Conservation (phyloP, 2,329 filamentous ascomycete genomes). For the Calonectria montana region DNA sequence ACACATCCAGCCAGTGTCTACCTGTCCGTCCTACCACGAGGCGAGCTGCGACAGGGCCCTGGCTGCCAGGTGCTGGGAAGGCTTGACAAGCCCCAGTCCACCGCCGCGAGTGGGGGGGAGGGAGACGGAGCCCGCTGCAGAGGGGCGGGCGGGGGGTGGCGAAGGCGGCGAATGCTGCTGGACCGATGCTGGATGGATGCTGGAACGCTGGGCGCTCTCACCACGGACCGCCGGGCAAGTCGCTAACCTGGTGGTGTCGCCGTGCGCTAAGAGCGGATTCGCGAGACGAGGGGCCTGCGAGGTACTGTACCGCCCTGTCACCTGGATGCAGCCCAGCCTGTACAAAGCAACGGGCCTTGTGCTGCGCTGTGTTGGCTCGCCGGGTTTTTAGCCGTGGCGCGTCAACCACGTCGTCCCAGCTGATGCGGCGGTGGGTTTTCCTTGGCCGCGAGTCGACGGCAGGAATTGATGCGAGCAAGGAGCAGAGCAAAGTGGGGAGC, state of each 20-base stretch:
- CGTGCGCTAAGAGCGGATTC: slow-evolving; percentile 24
- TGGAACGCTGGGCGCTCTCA: not conserved
- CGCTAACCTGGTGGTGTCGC: slow-evolving; percentile 24
- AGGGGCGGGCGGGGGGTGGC: slow-evolving; percentile 6
- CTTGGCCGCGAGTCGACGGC: not conserved
- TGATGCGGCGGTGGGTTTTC: not conserved
- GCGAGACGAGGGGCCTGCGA: not conserved
- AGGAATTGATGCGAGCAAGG: not conserved
- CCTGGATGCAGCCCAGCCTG: not conserved
- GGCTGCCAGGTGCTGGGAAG: not conserved
- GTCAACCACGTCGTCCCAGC: not conserved
- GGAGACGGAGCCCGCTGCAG: not conserved
- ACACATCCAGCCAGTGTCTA: not conserved
- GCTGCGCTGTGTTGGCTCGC: not conserved
- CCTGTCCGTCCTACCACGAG: not conserved
- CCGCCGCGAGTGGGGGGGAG: not conserved
- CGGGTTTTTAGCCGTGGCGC: slow-evolving; percentile 1
- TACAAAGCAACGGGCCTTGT: not conserved
- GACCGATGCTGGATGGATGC: slow-evolving; percentile 8
- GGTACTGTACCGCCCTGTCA: slow-evolving; percentile 3
- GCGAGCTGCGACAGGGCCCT: not conserved
- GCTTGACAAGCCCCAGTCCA: not conserved
- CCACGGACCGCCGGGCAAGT: slow-evolving; percentile 20
- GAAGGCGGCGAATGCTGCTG: not conserved
- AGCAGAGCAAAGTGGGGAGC: too few species aligned